A percentile compares a stretch with the other conserved stretches of the same genome.
Conservation (phyloP, 305 asterid genomes). For the Fraxinus baroniana region DNA sequence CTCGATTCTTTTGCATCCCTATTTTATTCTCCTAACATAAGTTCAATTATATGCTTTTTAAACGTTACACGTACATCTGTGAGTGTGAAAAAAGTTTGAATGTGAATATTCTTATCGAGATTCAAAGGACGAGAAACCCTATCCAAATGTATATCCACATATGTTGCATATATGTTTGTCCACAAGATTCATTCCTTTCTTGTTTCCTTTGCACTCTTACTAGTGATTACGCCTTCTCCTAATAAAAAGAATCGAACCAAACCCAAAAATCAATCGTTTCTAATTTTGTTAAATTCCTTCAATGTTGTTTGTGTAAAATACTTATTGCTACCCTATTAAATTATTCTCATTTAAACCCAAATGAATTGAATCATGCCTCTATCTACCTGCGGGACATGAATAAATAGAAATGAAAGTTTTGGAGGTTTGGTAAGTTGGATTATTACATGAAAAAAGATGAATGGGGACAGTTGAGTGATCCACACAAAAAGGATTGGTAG, state of each 20-base stretch:
- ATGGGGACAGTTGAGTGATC: slow-evolving; percentile 23
- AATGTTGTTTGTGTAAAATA: not conserved
- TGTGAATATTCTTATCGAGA: not conserved
- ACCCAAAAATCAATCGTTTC: not conserved
- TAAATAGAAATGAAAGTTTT: slow-evolving; percentile 14
- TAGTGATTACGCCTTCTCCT: not conserved
- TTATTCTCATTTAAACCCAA: not conserved
- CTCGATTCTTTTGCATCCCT: not conserved
- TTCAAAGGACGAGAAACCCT: not conserved
- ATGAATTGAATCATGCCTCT: not conserved
- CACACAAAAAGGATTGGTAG: slow-evolving; percentile 30
- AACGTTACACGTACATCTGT: not conserved
- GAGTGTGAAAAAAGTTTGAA: not conserved
- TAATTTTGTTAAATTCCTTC: not conserved
- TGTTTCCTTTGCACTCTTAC: not conserved
- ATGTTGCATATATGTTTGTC: not conserved
- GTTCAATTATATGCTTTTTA: slow-evolving; percentile 31
- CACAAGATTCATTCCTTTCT: not conserved
- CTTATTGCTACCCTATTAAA: not conserved
- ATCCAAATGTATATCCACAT: not conserved
- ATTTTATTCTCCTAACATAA: not conserved
- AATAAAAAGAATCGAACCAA: not conserved
- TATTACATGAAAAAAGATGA: not conserved
- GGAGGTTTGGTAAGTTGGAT: slow-evolving; percentile 18
- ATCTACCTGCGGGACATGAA: not conserved